phyloP scores from a whole-genome alignment of 352 stramenopile genomes.

The Stephanocyclus meneghinianus region DNA sequence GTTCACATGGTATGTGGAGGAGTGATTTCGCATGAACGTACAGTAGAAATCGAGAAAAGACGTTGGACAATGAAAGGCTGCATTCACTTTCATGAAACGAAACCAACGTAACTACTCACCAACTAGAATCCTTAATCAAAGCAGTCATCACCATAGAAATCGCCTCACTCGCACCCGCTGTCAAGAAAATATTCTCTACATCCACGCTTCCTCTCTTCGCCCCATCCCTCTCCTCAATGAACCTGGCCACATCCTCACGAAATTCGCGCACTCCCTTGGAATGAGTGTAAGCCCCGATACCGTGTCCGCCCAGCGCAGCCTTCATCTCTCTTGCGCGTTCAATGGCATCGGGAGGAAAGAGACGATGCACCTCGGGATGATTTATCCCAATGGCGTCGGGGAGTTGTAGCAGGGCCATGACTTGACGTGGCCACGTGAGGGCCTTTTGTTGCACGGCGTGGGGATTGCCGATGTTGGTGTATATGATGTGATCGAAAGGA shows the following conservation, averaged over 20 bases:
- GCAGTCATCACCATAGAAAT: constrained; percentile 91
- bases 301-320: constrained; percentile 50
- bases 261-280: constrained; percentile 70
- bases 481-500: constrained; percentile 91
- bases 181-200: constrained; percentile 95
- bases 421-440: constrained; percentile 87
- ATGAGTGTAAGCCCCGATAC: constrained; percentile 81
- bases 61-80: background rate
- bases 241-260: constrained; percentile 73
- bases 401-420: constrained; percentile 76
- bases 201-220: constrained; percentile 71
- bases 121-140: constrained; percentile 84
- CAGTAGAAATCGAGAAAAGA: background rate
- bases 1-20: background rate
- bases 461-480: constrained; percentile 98
- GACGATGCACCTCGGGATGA: constrained; percentile 52
- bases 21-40: background rate
- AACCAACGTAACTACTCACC: constrained; percentile 36
- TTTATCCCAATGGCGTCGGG: constrained; percentile 69
- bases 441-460: constrained; percentile 93
- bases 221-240: constrained; percentile 77
- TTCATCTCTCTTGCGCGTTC: constrained; percentile 73
- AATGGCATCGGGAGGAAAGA: constrained; percentile 78
- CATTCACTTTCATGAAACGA: background rate
- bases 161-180: constrained; percentile 92